phyloP scores from a whole-genome alignment of 495 filamentous ascomycete genomes.

The Apodospora peruviana region DNA sequence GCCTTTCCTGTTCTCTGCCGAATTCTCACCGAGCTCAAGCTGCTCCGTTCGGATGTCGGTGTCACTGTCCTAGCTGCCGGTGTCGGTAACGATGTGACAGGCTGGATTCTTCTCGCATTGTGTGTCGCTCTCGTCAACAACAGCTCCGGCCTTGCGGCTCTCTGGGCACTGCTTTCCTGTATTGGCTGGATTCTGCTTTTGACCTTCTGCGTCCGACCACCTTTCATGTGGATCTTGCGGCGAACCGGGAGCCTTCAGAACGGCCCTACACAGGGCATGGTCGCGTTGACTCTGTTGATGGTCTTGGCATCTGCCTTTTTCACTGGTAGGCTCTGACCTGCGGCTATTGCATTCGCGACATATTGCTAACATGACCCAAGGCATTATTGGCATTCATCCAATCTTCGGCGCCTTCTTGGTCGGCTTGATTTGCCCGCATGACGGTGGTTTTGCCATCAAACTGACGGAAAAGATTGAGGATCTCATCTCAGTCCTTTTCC shows the following conservation, averaged over 20 bases:
- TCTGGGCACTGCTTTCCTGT: constrained; percentile 77
- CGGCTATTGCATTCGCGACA: constrained; percentile 7
- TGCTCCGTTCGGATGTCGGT: constrained; percentile 79
- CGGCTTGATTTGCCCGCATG: constrained; percentile 88
- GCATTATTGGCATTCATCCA: constrained; percentile 80
- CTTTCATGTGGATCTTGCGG: constrained; percentile 69
- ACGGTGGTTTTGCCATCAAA: constrained; percentile 91
- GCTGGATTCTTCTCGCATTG: constrained; percentile 90
- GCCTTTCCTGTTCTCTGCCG: constrained; percentile 94
- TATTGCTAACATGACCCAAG: constrained; percentile 22
- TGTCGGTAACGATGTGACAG: constrained; percentile 87
- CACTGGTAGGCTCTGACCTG: no score
- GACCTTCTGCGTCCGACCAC: constrained; percentile 66
- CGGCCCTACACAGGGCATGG: constrained; percentile 82
- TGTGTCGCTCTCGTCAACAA: constrained; percentile 94
- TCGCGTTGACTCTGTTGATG: constrained; percentile 76
- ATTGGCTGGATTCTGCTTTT: constrained; percentile 76
- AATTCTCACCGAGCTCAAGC: constrained; percentile 87
- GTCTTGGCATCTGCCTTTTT: constrained; percentile 86
- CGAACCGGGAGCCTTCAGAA: constrained; percentile 77
- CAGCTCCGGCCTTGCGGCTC: constrained; percentile 72
- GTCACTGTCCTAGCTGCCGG: constrained; percentile 89
- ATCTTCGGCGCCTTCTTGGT: constrained; percentile 88
- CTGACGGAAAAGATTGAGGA: constrained; percentile 96
- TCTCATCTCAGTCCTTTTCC: constrained; percentile 77